These are phyloP conservation scores for Desmodesmus armatus DNA, from an alignment of 139 green algal genomes.

Conservation along the genomic window DNA sequence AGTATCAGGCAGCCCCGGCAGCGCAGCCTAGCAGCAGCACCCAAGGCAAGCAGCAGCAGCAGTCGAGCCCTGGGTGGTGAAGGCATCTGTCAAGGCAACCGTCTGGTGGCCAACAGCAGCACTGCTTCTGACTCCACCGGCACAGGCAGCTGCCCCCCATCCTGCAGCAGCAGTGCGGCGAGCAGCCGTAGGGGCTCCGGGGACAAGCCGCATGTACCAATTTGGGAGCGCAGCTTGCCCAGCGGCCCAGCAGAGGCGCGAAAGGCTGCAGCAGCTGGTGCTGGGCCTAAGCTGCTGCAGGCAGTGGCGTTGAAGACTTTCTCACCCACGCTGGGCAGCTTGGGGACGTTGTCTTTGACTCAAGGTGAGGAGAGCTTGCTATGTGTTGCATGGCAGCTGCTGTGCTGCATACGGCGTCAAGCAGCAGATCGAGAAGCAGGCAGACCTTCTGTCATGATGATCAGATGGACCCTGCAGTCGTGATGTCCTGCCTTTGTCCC, in stretches of 20 bases:
- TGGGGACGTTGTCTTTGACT: too few species aligned
- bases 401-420: too few species aligned
- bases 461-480: too few species aligned
- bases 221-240: slow-evolving; percentile 30
- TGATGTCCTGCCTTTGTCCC: too few species aligned
- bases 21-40: too few species aligned
- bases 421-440: too few species aligned
- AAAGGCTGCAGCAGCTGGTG: neutral
- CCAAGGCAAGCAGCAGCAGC: too few species aligned
- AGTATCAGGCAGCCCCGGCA: too few species aligned
- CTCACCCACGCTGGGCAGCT: slow-evolving; percentile 30
- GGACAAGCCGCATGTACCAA: slow-evolving; percentile 39
- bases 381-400: too few species aligned
- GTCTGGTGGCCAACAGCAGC: neutral
- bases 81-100: neutral
- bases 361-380: too few species aligned
- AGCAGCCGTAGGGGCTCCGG: neutral
- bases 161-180: neutral
- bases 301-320: slow-evolving; percentile 39
- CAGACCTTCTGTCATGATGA: too few species aligned
- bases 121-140: neutral
- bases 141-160: neutral
- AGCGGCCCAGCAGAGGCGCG: neutral
- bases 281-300: neutral
- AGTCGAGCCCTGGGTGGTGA: neutral